phyloP scores from a whole-genome alignment of 1,284 basidiomycete genomes.

The Stereum hirsutum region DNA sequence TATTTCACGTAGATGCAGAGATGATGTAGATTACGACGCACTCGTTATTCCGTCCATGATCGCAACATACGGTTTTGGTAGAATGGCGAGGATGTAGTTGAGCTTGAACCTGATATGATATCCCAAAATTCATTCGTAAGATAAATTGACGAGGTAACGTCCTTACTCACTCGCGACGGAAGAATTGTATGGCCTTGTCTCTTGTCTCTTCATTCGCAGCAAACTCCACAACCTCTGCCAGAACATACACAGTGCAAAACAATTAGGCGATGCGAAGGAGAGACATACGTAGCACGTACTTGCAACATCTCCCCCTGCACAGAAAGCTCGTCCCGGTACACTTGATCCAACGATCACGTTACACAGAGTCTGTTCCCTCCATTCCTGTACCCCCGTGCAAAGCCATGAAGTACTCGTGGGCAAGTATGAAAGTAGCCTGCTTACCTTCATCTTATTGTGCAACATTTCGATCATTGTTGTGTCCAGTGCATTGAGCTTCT shows the following conservation, averaged over 20 bases:
- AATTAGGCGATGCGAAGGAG: constrained; percentile 4
- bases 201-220: constrained; percentile 42
- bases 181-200: constrained; percentile 70
- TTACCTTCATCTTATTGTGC: constrained; percentile 65
- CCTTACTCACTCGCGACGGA: constrained; percentile 73
- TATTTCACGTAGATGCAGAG: not conserved
- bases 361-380: constrained; percentile 68
- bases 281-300: constrained; percentile 36
- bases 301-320: constrained; percentile 91
- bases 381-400: constrained; percentile 20
- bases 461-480: constrained; percentile 75
- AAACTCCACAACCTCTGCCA: constrained; percentile 45
- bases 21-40: constrained; percentile 30
- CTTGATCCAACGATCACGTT: constrained; percentile 76
- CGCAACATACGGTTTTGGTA: constrained; percentile 83
- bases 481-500: constrained; percentile 85
- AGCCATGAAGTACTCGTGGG: not conserved
- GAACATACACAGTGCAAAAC: not conserved
- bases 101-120: constrained; percentile 77
- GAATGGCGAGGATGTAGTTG: constrained; percentile 76
- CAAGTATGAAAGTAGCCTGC: constrained; percentile 11
- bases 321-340: constrained; percentile 79
- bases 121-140: constrained; percentile 6
- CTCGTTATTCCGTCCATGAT: constrained; percentile 90
- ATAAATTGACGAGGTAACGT: constrained; percentile 3